phyloP scores from a whole-genome alignment of 345 rosid genomes.

The Ricinus communis region DNA sequence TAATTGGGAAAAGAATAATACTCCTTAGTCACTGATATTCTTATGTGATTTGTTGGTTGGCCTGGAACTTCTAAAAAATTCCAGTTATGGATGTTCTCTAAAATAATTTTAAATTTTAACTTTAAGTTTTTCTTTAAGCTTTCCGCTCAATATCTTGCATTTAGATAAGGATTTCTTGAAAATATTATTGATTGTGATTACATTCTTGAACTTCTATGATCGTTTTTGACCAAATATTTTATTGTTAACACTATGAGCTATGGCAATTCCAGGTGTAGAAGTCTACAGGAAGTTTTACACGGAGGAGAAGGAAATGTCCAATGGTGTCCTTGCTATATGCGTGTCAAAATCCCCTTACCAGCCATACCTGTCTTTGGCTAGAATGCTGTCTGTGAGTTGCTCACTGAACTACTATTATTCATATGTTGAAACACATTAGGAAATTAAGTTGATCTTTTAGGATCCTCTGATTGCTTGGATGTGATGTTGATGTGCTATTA shows the following conservation, averaged over 20 bases:
- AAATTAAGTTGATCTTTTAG: background rate
- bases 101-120: background rate
- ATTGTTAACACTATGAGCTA: background rate
- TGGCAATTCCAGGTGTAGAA: conserved; percentile 42
- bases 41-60: background rate
- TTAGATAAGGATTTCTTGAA: background rate
- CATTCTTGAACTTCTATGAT: background rate
- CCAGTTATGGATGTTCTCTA: background rate
- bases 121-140: background rate
- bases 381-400: conserved; percentile 63
- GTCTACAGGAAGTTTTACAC: conserved; percentile 67
- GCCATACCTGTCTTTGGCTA: conserved; percentile 57
- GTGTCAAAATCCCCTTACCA: conserved; percentile 49
- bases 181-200: background rate
- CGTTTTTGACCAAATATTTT: background rate
- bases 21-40: background rate
- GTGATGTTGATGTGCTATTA: background rate
- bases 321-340: conserved; percentile 67
- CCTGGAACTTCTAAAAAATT: background rate
- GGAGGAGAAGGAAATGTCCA: conserved; percentile 58
- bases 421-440: background rate
- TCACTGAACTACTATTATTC: background rate
- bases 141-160: background rate
- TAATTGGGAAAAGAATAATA: background rate
- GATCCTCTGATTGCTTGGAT: background rate